A percentile compares a stretch with the other conserved stretches of the same genome.
These are phyloP conservation scores for Verticillium dahliae DNA, from an alignment of 2,329 filamentous ascomycete species.

Conservation along the genomic window DNA sequence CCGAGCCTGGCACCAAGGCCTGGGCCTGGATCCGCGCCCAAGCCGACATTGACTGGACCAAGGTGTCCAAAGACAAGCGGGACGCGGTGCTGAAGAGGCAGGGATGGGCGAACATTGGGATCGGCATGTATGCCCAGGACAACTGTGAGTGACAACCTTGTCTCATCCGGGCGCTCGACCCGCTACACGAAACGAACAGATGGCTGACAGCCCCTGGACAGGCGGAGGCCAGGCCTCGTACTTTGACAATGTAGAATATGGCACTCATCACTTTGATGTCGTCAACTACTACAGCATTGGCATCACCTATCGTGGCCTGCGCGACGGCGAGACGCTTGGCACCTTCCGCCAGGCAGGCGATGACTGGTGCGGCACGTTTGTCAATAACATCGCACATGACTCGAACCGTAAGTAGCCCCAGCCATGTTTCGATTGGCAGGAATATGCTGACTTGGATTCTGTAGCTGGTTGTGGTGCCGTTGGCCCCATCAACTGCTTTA, in stretches of 20 bases:
- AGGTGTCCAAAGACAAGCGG: background rate
- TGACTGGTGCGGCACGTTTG: conserved; percentile 8
- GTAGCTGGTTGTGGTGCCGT: background rate
- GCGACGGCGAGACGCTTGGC: conserved; percentile 13
- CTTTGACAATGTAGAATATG: conserved; percentile 12
- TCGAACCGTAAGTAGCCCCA: background rate
- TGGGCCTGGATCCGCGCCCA: conserved; percentile 15
- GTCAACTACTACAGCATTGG: conserved; percentile 12
- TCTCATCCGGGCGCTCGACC: background rate
- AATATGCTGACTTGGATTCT: background rate
- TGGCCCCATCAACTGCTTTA: background rate
- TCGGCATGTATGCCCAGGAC: conserved; percentile 11
- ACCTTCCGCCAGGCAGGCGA: conserved; percentile 8
- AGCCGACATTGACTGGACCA: conserved; percentile 8
- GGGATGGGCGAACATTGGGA: conserved; percentile 11
- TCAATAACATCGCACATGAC: background rate
- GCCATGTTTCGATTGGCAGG: no score
- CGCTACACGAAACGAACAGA: background rate
- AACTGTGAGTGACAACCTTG: conserved; percentile 5
- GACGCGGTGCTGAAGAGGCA: conserved; percentile 8
- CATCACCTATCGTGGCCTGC: conserved; percentile 12
- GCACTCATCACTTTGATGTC: conserved; percentile 4
- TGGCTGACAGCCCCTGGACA: background rate
- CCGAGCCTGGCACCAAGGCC: conserved; percentile 12
- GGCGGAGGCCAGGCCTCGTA: conserved; percentile 11